Percentiles rank a stretch among this genome's conserved stretches.
These are phyloP conservation scores for Trichoderma arundinaceum DNA, from an alignment of 2,329 filamentous ascomycete genomes.

Conservation along the genomic window DNA sequence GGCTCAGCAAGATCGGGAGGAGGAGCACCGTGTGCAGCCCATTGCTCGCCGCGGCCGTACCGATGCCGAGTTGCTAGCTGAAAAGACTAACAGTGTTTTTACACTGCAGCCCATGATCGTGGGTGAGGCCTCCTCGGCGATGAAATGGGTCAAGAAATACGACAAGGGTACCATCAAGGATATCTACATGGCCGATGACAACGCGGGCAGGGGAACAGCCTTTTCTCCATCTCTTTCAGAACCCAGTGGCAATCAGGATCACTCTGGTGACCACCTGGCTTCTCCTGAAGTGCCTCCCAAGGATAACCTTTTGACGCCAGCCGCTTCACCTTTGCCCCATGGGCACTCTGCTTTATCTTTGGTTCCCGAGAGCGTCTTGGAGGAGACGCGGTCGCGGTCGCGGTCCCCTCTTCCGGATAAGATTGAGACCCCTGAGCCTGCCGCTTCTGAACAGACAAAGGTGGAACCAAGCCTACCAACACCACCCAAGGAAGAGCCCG, in stretches of 20 bases:
- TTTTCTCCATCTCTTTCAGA: constrained; percentile 46
- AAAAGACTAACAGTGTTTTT: constrained; percentile 87
- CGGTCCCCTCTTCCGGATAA: constrained; percentile 17
- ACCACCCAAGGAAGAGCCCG: constrained; percentile 38
- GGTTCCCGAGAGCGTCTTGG: constrained; percentile 22
- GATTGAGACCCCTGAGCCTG: constrained; percentile 15
- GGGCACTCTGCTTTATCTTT: constrained; percentile 38
- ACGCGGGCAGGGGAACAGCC: constrained; percentile 69
- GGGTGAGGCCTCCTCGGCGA: constrained; percentile 85
- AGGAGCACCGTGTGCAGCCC: constrained; percentile 50
- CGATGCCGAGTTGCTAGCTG: constrained; percentile 62
- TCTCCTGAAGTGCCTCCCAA: constrained; percentile 53
- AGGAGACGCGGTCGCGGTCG: constrained; percentile 23
- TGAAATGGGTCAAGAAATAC: constrained; percentile 97
- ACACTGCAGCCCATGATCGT: constrained; percentile 85
- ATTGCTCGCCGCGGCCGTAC: constrained; percentile 57
- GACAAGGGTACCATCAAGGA: constrained; percentile 86
- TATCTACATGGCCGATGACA: constrained; percentile 79
- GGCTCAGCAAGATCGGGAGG: constrained; percentile 68
- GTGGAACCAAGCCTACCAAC: constrained; percentile 29
- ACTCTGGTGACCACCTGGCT: constrained; percentile 36
- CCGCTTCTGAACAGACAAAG: constrained; percentile 15
- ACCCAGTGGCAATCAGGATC: constrained; percentile 38
- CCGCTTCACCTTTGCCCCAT: constrained; percentile 21
- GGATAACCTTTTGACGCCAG: constrained; percentile 36